Evolutionary conservation across 2,329 filamentous ascomycete species (phyloP), one percentile per base, ranked within the genome.

Genomic region (Amauroascus niger): DNA sequence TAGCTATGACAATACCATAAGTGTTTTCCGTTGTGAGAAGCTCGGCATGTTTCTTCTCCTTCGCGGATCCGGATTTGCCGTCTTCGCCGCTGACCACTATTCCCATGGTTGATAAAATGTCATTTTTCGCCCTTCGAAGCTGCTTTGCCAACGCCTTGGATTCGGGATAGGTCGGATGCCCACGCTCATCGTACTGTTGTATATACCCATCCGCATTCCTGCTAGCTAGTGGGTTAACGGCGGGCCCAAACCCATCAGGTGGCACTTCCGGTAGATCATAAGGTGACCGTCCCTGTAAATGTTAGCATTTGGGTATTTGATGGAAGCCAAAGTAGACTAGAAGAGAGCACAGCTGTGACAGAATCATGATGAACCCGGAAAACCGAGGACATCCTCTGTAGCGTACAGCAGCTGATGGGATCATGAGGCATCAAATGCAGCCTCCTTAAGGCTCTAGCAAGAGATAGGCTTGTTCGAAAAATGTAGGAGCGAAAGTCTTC

Each of bases 31-130:
- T 62, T 18, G 65, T 64, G 41, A 73, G 65, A 39, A 65, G 61
- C 30, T 68, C 64, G 16, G 72, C 60, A 49, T 66, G 69, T 54
- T 70, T 63, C 56, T 67, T 64, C 55, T 72, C 70, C 53, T 65
- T 67, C 32, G 65, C 62, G n/a, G 62, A 60, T 52, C 61, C 63
- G 24, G 64, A 54, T 35, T 64, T 68, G 14, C 67, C 64, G 58
- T 71, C 65, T 56, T 71, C 68, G 54, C 69, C 64, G 51, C 70
- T 71, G 55, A 73, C 70, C 37, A 75, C 71, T 37, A 76, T 70
- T 2, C 74, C 74, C 66, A 76, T 74, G 7, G 71, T 74, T 20
- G 71, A 72, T 14, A 76, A 65, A 30, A 76, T 72, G 57, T 76
- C 74, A 65, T 77, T 77, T 57, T 76, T 74, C 0, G 74, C 74